Conservation (phyloP, 2,329 filamentous ascomycete species). For the Cercospora sesami region DNA sequence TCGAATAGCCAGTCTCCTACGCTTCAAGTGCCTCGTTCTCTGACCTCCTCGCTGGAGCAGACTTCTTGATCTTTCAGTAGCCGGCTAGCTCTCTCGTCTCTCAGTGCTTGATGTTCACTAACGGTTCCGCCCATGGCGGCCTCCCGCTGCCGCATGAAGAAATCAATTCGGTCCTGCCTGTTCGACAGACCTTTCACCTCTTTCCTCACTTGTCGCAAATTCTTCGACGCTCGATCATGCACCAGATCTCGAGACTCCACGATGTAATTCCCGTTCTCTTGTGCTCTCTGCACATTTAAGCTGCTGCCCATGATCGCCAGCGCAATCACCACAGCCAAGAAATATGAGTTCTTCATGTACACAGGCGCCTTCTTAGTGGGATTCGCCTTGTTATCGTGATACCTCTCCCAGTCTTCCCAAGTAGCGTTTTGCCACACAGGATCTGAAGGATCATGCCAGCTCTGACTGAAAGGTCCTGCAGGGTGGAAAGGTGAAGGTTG, state of each 20-base stretch:
- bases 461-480: slow-evolving; percentile 39
- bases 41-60: slow-evolving; percentile 44
- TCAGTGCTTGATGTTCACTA: slow-evolving; percentile 44
- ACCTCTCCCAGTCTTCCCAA: slow-evolving; percentile 95
- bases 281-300: slow-evolving; percentile 70
- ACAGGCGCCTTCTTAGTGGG: slow-evolving; percentile 49
- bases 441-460: slow-evolving; percentile 43
- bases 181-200: slow-evolving; percentile 51
- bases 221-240: slow-evolving; percentile 65
- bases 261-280: slow-evolving; percentile 60
- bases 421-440: slow-evolving; percentile 74
- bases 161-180: slow-evolving; percentile 63
- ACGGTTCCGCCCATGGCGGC: slow-evolving; percentile 44
- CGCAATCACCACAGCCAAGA: slow-evolving; percentile 69
- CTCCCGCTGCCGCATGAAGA: slow-evolving; percentile 74
- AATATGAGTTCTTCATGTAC: slow-evolving; percentile 77
- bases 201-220: slow-evolving; percentile 58
- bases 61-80: slow-evolving; percentile 49
- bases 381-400: slow-evolving; percentile 57
- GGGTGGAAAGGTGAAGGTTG: slow-evolving; percentile 28
- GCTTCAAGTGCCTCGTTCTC: slow-evolving; percentile 1
- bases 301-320: slow-evolving; percentile 69
- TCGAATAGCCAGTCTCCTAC: too few species aligned
- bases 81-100: slow-evolving; percentile 50
- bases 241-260: slow-evolving; percentile 66